Percentiles rank a stretch among this genome's conserved stretches.
phyloP scores from a whole-genome alignment of 306 rosid genomes.

The Trifolium repens region DNA sequence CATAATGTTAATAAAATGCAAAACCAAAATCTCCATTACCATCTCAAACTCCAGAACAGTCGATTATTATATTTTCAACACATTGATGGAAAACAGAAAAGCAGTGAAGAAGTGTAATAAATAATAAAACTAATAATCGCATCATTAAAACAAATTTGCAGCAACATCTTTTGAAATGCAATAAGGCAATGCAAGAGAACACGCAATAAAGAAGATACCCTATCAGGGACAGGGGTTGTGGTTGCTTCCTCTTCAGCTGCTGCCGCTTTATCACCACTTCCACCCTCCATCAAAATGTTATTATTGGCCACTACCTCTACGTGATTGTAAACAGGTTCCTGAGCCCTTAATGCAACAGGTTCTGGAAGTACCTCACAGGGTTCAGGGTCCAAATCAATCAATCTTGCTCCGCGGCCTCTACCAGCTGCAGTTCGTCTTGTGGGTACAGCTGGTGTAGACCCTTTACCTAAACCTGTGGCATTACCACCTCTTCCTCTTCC shows the following conservation, averaged over 20 bases:
- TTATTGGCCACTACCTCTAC: conserved; percentile 73
- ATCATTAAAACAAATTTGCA: conserved; percentile 31
- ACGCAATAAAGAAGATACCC: conserved; percentile 57
- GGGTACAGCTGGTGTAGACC: conserved; percentile 76
- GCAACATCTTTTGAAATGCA: conserved; percentile 16
- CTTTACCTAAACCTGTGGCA: conserved; percentile 77
- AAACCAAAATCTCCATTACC: conserved; percentile 5
- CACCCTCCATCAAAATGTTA: conserved; percentile 78
- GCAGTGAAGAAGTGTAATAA: neutral
- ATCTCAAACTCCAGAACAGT: conserved; percentile 24
- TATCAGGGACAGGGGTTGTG: conserved; percentile 83
- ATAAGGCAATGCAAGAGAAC: conserved; percentile 32
- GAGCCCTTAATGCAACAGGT: conserved; percentile 68
- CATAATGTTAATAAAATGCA: conserved; percentile 2
- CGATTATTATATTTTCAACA: conserved; percentile 25
- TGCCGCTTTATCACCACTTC: conserved; percentile 72
- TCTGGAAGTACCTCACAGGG: conserved; percentile 72
- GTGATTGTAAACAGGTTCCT: conserved; percentile 61
- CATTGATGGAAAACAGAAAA: conserved; percentile 12
- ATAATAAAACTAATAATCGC: neutral
- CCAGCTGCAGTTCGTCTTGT: conserved; percentile 86
- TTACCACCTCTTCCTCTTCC: conserved; percentile 92
- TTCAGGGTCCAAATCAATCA: conserved; percentile 80
- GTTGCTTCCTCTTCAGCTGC: conserved; percentile 82
- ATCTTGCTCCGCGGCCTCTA: conserved; percentile 91